Evolutionary conservation across 2,329 filamentous ascomycete genomes (phyloP).

Genomic region (Eutypella sp.): DNA sequence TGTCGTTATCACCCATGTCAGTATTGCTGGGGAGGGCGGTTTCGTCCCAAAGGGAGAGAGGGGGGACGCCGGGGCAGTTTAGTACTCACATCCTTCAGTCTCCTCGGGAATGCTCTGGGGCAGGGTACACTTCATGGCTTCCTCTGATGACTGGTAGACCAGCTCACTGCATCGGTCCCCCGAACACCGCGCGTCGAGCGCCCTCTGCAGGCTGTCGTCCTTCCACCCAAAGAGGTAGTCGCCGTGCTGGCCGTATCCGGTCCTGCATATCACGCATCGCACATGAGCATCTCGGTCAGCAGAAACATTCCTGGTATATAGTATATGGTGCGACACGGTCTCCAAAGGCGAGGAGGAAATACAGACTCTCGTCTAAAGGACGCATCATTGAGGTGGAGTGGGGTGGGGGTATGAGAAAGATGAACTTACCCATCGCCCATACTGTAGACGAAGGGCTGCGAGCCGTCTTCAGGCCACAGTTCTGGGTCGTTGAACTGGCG

Average conservation of each 20-base stretch:
- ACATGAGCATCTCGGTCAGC: not conserved
- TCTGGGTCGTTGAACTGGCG: conserved; percentile 13
- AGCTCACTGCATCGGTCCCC: conserved; percentile 15
- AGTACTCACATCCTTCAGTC: conserved; percentile 14
- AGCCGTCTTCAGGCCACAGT: conserved; percentile 24
- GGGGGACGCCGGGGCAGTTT: not conserved
- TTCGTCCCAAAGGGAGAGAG: not conserved
- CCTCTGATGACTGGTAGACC: conserved; percentile 12
- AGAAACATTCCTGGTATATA: not conserved
- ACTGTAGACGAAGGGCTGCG: conserved; percentile 15
- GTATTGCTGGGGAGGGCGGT: not conserved
- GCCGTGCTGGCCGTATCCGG: conserved; percentile 29
- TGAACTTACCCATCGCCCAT: conserved; percentile 16
- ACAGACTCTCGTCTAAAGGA: too few species aligned
- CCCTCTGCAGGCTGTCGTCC: conserved; percentile 27
- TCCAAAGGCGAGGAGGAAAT: not conserved
- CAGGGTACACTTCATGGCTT: conserved; percentile 13
- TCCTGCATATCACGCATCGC: conserved; percentile 3
- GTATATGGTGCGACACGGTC: too few species aligned
- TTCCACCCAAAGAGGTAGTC: conserved; percentile 31
- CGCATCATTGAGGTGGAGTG: too few species aligned
- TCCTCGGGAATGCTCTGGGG: conserved; percentile 11
- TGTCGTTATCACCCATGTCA: not conserved
- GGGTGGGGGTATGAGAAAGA: not conserved
- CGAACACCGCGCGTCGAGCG: conserved; percentile 22